phyloP scores from a whole-genome alignment of 441 rosid genomes.

The Mallotus japonicus region DNA sequence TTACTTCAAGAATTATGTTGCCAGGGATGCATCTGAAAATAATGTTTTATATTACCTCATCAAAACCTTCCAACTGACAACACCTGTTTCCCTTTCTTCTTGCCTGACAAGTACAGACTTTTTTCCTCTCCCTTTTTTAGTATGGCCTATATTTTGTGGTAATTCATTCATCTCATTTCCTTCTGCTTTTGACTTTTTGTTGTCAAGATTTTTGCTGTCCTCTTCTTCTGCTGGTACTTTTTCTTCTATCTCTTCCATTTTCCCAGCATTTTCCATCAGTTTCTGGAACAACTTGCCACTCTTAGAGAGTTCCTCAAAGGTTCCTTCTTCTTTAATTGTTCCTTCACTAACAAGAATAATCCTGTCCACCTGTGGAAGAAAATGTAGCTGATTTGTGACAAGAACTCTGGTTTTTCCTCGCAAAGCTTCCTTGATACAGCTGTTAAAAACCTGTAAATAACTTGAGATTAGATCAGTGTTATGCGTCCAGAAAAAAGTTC shows the following conservation, averaged over 20 bases:
- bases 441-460: constrained; percentile 72
- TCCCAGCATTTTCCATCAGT: constrained; percentile 96
- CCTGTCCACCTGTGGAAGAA: constrained; percentile 90
- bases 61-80: constrained; percentile 87
- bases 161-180: constrained; percentile 34
- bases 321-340: constrained; percentile 82
- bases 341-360: constrained; percentile 76
- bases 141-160: constrained; percentile 31
- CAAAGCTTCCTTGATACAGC: constrained; percentile 79
- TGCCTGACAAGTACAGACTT: constrained; percentile 82
- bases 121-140: constrained; percentile 54
- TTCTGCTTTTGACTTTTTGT: constrained; percentile 32
- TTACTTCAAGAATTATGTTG: background rate
- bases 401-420: constrained; percentile 87
- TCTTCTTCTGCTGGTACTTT: constrained; percentile 17
- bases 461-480: constrained; percentile 26
- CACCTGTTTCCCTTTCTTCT: constrained; percentile 94
- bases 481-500: constrained; percentile 1
- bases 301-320: constrained; percentile 76
- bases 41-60: constrained; percentile 47
- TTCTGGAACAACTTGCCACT: constrained; percentile 70
- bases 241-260: constrained; percentile 75
- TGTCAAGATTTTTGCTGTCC: constrained; percentile 26
- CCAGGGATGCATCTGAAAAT: background rate
- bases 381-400: constrained; percentile 95